A percentile compares a stretch with the other conserved stretches of the same genome.
Evolutionary conservation across 2,329 filamentous ascomycete species (phyloP).

Genomic region (Ascosphaera acerosa): DNA sequence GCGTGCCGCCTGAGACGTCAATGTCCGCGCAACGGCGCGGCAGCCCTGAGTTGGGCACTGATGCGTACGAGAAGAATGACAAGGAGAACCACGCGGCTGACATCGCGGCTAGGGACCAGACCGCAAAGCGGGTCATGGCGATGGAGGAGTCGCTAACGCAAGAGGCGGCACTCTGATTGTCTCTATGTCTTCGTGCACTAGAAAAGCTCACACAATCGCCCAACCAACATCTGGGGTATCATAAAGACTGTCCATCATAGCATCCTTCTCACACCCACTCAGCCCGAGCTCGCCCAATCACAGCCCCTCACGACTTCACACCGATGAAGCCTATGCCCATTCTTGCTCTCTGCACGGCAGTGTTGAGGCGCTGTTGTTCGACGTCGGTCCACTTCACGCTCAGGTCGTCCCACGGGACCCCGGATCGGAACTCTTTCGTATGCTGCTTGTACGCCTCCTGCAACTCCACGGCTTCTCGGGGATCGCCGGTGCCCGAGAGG

Average conservation of each 20-base stretch:
- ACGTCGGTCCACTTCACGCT: constrained; percentile 38
- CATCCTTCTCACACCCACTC: no score
- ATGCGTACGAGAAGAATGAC: no score
- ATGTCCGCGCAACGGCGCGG: no score
- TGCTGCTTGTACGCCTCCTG: constrained; percentile 30
- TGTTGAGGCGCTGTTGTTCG: constrained; percentile 33
- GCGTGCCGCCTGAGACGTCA: no score
- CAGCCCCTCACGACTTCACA: constrained; percentile 26
- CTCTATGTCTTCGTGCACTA: no score
- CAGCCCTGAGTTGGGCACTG: no score
- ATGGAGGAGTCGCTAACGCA: no score
- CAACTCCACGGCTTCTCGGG: constrained; percentile 28
- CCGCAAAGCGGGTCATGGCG: background rate
- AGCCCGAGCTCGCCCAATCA: no score
- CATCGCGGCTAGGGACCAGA: background rate
- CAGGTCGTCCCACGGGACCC: constrained; percentile 35
- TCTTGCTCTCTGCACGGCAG: constrained; percentile 29
- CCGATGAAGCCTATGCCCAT: constrained; percentile 33
- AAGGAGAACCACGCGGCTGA: background rate
- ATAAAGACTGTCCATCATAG: no score
- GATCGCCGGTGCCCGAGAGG: constrained; percentile 38
- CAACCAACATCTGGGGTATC: no score
- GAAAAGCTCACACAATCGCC: no score
- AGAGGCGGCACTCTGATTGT: no score
- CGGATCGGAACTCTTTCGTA: constrained; percentile 30